A percentile compares a stretch with the other conserved stretches of the same genome.
Evolutionary conservation across 1,139 yeast species (phyloP).

Genomic region (Kazachstania sp.): DNA sequence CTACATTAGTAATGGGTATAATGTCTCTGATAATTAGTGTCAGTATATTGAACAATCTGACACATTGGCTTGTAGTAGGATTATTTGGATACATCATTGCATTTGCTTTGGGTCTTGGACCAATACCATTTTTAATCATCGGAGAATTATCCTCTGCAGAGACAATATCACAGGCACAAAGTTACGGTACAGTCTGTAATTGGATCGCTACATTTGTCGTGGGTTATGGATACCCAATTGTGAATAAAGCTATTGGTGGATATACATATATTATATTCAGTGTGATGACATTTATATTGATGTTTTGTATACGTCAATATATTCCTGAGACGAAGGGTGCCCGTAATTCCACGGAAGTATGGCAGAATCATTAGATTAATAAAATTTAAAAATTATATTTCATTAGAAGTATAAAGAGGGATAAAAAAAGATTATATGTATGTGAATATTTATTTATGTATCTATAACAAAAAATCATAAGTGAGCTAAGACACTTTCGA

Average conservation of each 20-base stretch:
- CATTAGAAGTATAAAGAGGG: neutral
- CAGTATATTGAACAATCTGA: constrained; percentile 48
- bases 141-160: constrained; percentile 77
- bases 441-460: neutral
- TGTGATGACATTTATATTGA: constrained; percentile 42
- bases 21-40: constrained; percentile 55
- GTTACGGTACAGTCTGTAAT: constrained; percentile 84
- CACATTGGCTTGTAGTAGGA: constrained; percentile 52
- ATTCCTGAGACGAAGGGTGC: constrained; percentile 81
- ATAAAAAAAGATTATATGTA: neutral
- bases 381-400: neutral
- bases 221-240: constrained; percentile 71
- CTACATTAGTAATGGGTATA: constrained; percentile 63
- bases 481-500: constrained; percentile 44
- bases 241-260: constrained; percentile 61
- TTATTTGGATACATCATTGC: constrained; percentile 68
- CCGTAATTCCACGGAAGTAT: constrained; percentile 18
- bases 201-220: constrained; percentile 84
- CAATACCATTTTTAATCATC: constrained; percentile 85
- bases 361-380: constrained; percentile 14
- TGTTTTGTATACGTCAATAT: constrained; percentile 37
- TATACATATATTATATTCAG: constrained; percentile 73
- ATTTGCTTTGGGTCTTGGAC: constrained; percentile 89
- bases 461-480: constrained; percentile 19
- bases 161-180: constrained; percentile 81